These are phyloP conservation scores for Chrysoporthe cubensis DNA, from an alignment of 2,329 filamentous ascomycete species.

Conservation along the genomic window DNA sequence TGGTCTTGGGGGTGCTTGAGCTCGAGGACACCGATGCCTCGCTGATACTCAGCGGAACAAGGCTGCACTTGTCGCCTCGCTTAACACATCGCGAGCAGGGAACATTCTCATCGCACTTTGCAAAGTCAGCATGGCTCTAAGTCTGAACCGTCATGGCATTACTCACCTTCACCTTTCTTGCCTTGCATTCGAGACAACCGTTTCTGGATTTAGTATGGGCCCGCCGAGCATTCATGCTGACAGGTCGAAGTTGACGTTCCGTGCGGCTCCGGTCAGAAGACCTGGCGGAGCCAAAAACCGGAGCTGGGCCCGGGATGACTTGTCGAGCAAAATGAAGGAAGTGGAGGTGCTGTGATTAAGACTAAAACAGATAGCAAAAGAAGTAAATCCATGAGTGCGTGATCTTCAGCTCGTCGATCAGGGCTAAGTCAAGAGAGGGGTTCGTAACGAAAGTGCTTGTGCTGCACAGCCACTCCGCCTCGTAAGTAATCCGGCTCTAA, in stretches of 20 bases:
- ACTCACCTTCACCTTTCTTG: conserved; percentile 24
- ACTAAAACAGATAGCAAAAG: not conserved
- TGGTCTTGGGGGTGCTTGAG: not conserved
- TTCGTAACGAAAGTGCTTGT: not conserved
- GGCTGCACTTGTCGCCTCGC: conserved; percentile 32
- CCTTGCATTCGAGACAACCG: conserved; percentile 25
- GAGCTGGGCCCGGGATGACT: not conserved
- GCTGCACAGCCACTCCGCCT: conserved; percentile 10
- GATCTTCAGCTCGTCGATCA: not conserved
- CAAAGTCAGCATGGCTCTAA: not conserved
- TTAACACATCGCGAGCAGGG: conserved; percentile 35
- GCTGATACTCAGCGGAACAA: conserved; percentile 16
- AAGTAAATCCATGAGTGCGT: not conserved
- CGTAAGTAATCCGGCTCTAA: not conserved
- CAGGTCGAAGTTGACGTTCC: not conserved
- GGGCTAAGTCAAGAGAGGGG: not conserved
- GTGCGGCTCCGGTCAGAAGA: conserved; percentile 8
- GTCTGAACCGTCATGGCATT: not conserved
- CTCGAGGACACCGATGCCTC: not conserved
- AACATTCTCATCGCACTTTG: conserved; percentile 35
- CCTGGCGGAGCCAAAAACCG: not conserved
- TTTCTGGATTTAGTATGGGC: conserved; percentile 28
- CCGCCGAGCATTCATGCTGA: conserved; percentile 21
- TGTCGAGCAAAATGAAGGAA: not conserved
- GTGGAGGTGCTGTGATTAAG: not conserved